These are phyloP conservation scores for Glaciozyma antarctica DNA, from an alignment of 768 basidiomycete species.

Conservation along the genomic window DNA sequence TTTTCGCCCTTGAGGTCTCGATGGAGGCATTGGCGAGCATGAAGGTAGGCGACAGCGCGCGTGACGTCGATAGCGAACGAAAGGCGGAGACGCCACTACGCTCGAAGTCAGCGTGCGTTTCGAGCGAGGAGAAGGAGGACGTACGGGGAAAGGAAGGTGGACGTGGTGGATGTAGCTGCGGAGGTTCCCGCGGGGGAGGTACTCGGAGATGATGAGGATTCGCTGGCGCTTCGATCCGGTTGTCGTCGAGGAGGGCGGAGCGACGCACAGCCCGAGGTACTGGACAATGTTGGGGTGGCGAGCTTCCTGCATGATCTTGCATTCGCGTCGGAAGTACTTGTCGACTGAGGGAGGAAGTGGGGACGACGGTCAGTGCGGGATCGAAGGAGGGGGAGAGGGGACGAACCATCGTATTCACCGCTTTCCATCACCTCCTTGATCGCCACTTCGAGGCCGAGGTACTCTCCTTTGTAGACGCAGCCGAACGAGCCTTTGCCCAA, in stretches of 20 bases:
- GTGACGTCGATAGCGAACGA: constrained; percentile 93
- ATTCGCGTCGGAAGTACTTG: constrained; percentile 98
- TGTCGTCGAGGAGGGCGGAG: neutral
- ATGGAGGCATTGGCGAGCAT: constrained; percentile 36
- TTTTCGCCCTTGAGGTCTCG: constrained; percentile 94
- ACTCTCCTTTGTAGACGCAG: constrained; percentile 83
- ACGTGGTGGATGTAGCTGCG: constrained; percentile 77
- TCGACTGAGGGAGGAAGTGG: constrained; percentile 43
- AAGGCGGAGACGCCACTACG: constrained; percentile 70
- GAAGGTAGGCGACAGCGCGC: constrained; percentile 68
- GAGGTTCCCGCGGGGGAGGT: constrained; percentile 63
- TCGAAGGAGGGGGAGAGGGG: neutral
- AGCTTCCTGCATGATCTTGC: constrained; percentile 79
- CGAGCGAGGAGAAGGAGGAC: too few species aligned
- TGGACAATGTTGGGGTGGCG: constrained; percentile 47
- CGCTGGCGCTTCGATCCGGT: constrained; percentile 50
- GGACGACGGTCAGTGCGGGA: neutral
- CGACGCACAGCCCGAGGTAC: constrained; percentile 75
- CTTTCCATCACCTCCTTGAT: constrained; percentile 71
- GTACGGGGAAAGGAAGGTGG: constrained; percentile 42
- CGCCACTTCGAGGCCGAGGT: constrained; percentile 71
- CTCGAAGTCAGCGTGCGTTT: too few species aligned
- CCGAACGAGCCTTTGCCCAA: constrained; percentile 88
- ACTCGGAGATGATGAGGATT: constrained; percentile 93
- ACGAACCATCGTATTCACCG: constrained; percentile 66